Evolutionary conservation across 2,329 filamentous ascomycete genomes (phyloP).

Genomic region (Kalaharituber pfeilii): DNA sequence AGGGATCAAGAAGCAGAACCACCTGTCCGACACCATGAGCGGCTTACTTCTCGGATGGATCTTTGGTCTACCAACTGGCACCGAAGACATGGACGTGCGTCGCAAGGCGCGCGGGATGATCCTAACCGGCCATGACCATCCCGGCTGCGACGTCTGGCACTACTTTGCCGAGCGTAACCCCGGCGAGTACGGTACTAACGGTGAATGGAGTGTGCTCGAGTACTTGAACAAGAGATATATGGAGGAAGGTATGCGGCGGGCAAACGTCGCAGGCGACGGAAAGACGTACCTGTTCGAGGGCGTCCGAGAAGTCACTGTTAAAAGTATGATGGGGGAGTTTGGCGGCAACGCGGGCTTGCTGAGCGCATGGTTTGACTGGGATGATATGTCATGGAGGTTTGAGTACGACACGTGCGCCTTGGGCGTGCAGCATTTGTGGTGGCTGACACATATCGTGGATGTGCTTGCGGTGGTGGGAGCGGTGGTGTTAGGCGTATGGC

Average conservation of each 20-base stretch:
- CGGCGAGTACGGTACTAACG: background rate
- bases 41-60: conserved; percentile 66
- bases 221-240: conserved; percentile 33
- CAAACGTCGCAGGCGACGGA: background rate
- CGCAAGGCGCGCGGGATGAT: conserved; percentile 58
- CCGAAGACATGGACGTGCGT: conserved; percentile 30
- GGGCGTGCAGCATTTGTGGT: conserved; percentile 86
- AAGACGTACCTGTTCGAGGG: conserved; percentile 28
- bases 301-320: conserved; percentile 74
- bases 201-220: conserved; percentile 10
- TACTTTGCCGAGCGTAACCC: conserved; percentile 28
- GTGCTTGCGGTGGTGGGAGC: conserved; percentile 31
- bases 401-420: conserved; percentile 63
- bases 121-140: conserved; percentile 87
- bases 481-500: conserved; percentile 14
- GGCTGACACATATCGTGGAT: conserved; percentile 65
- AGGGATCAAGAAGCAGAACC: conserved; percentile 78
- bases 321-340: conserved; percentile 97
- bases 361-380: conserved; percentile 70
- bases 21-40: conserved; percentile 56
- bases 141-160: conserved; percentile 81
- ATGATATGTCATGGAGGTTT: conserved; percentile 52
- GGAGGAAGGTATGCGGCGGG: conserved; percentile 25
- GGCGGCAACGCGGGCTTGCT: conserved; percentile 81
- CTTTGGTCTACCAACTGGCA: conserved; percentile 52